Base-by-base conservation (phyloP, 2,329 filamentous ascomycete genomes). In the Cryphonectria parasitica region DNA sequence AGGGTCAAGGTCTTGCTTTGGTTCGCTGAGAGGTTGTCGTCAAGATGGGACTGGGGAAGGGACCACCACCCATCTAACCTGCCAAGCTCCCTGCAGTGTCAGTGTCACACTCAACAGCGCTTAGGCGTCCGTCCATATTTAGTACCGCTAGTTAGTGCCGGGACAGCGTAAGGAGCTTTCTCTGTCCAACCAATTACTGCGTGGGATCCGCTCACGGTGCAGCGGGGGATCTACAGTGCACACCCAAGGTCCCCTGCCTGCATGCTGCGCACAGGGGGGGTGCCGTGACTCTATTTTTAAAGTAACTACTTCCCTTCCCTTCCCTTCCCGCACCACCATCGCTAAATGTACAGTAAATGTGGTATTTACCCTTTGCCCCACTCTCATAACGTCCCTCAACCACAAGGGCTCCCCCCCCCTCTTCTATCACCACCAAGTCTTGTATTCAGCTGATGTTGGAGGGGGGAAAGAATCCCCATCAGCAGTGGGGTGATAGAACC, bases 51-150 rank as follows among this genome's bases (percentile, higher is more conserved):
- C 39, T n/a, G 43, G 45, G 45, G 17, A 49, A n/a, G 22, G 45
- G 45, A 43, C 41, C 41, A 43, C 41, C 41, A 43, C 36, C 6
- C 6, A 41, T 8, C 39, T 41, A 17, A 17, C 56, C 31, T 19
- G 22, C 34, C 31, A n/a, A 5, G 15, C 58, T 2, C 17, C 34
- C 2, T 60, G 36, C 36, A 36, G 36, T 36, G 56, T n/a, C 56
- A 11, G 52, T 28, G 13, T 58, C 58, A 39, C 58, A 39, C 22
- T 8, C 31, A 61, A 61, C 58, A n/a, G 58, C 58, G 58, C 58
- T 61, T 61, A 61, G 58, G 34, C 19, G 17, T 61, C 58, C 19
- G 17, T 61, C 58, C 34, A 61, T 22, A 61, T 61, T 61, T 61
- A 58, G 54, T 15, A 58, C 13, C 45, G 10, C 22, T 36, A 39